These are phyloP conservation scores for Myrica gale DNA, from an alignment of 306 rosid genomes.

Conservation along the genomic window DNA sequence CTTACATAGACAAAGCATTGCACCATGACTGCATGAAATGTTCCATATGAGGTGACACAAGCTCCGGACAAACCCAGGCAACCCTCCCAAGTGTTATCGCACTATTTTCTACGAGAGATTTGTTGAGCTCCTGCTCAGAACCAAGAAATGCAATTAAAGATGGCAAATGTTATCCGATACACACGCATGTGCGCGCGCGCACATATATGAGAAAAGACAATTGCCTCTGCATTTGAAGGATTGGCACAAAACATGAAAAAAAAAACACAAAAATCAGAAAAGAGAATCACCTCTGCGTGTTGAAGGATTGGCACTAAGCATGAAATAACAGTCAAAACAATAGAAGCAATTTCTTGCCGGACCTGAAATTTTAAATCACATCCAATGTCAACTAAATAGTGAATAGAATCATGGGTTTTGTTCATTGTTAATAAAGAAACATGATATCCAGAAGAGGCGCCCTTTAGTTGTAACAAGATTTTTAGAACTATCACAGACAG, in stretches of 20 bases:
- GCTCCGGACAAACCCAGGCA: conserved; percentile 97
- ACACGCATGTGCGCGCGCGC: background rate
- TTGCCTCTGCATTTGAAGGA: conserved; percentile 88
- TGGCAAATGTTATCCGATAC: conserved; percentile 16
- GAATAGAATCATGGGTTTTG: background rate
- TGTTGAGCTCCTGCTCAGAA: conserved; percentile 68
- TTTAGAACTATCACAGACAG: background rate
- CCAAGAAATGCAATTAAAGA: conserved; percentile 31
- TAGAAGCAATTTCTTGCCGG: conserved; percentile 84
- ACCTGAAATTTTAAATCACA: conserved; percentile 57
- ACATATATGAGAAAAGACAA: conserved; percentile 19
- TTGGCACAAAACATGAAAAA: conserved; percentile 79
- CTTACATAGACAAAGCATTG: conserved; percentile 85
- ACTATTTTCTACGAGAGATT: conserved; percentile 87
- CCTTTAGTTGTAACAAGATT: background rate
- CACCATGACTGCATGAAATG: conserved; percentile 99
- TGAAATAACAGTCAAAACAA: conserved; percentile 74
- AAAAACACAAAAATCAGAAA: background rate
- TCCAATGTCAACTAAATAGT: background rate
- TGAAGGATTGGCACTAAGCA: conserved; percentile 87
- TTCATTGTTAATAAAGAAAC: conserved; percentile 2
- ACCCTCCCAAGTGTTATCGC: conserved; percentile 98
- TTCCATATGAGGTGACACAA: conserved; percentile 95
- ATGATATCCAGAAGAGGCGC: conserved; percentile 8
- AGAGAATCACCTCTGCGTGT: conserved; percentile 25